Base-by-base conservation (phyloP, 75 land plant genomes). In the Selaginella moellendorffii region DNA sequence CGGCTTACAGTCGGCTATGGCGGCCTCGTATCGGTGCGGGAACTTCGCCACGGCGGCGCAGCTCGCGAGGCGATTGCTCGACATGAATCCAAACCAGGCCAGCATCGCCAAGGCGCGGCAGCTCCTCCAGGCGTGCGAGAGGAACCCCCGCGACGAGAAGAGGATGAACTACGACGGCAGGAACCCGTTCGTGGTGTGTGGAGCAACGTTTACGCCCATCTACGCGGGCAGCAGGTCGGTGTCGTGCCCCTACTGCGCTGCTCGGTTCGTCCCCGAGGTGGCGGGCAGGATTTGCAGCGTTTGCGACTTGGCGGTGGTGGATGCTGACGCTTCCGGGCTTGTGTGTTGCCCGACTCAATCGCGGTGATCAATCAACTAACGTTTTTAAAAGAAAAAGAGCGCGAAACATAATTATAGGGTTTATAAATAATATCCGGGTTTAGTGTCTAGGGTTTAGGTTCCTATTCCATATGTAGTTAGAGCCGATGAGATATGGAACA, bases 181-280 rank as follows among this genome's bases (percentile, higher is more conserved):
- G 67, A 82, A 80, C 65, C 84, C 84, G 19, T 82, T 82, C 70
- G 80, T 78, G 5, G 69, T 76, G 28, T 82, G 84, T 62, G 84
- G 82, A 30, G 63, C 76, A 23, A 82, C 83, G 10, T 79, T 68
- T 56, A 74, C 73, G 31, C 83, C 83, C 28, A 80, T 81, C 27
- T 81, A 80, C 63, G 69, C 68, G 30, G 83, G 83, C 10, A 82
- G 74, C 69, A 68, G 65, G 59, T 74, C 75, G 60, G 79, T 80
- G 14, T 61, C 79, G 9, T 81, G 83, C 52, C 79, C 83, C 14
- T 81, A 80, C 30, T 80, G 79, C 54, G 56, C 52, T 21, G 68
- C 83, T 0, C 72, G 68, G 1, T 81, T 79, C 68, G 64, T 81
- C 17, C 83, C 83, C 10, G 54, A 31, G 20, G 52, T 71, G 29